Percentiles rank a stretch among this genome's conserved stretches.
phyloP scores from a whole-genome alignment of 495 filamentous ascomycete genomes.

The Hypoxylon trugodes region DNA sequence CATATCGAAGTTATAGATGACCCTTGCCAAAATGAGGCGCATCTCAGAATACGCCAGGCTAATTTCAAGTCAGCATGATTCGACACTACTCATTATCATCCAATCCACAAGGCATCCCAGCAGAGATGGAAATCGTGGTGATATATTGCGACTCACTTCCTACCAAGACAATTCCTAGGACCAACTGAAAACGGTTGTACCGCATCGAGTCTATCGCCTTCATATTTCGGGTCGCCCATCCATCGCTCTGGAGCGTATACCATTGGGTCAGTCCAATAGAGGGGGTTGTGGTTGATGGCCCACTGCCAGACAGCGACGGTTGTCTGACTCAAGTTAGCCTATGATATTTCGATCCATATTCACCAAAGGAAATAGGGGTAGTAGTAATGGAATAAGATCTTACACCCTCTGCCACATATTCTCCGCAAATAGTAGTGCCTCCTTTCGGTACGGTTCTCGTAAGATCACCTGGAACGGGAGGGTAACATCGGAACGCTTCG shows the following conservation, averaged over 20 bases:
- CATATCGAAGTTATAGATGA: slow-evolving; percentile 60
- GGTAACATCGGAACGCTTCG: slow-evolving; percentile 67
- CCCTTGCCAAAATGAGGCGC: slow-evolving; percentile 55
- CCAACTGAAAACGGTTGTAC: slow-evolving; percentile 63
- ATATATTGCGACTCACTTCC: slow-evolving; percentile 10
- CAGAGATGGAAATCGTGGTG: not conserved
- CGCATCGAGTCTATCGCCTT: slow-evolving; percentile 50
- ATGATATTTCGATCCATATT: slow-evolving; percentile 34
- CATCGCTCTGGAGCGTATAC: slow-evolving; percentile 62
- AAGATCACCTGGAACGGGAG: slow-evolving; percentile 58
- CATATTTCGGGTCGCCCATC: slow-evolving; percentile 46
- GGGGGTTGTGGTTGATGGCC: slow-evolving; percentile 47
- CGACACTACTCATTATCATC: not conserved
- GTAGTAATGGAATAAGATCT: slow-evolving; percentile 16
- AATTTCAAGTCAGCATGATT: not conserved
- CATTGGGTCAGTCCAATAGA: slow-evolving; percentile 53
- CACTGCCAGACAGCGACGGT: slow-evolving; percentile 55
- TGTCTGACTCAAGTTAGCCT: slow-evolving; percentile 46
- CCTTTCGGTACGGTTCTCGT: slow-evolving; percentile 51
- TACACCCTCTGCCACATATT: slow-evolving; percentile 50
- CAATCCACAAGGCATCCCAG: too few species aligned
- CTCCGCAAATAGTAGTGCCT: slow-evolving; percentile 56
- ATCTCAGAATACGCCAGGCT: slow-evolving; percentile 60
- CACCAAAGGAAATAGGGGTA: not conserved
- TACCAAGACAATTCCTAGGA: slow-evolving; percentile 59